Evolutionary conservation across 2,329 filamentous ascomycete species (phyloP).

Genomic region (Talaromyces sp.): DNA sequence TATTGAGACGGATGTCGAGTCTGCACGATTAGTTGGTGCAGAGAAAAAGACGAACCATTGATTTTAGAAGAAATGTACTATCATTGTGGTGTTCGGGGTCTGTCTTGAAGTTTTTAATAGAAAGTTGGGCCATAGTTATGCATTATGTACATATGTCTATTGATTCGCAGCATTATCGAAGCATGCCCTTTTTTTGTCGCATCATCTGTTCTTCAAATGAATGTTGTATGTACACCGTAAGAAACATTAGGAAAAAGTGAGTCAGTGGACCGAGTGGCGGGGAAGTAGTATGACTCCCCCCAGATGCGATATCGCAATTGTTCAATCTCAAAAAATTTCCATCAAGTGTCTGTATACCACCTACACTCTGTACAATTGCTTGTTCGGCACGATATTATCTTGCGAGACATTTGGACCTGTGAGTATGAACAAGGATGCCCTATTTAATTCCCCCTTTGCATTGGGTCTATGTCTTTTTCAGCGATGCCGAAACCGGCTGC

Average conservation of each 20-base stretch:
- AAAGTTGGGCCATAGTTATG: neutral
- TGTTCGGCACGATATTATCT: neutral
- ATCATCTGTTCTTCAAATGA: no score
- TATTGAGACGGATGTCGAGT: conserved; percentile 7
- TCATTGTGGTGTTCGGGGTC: neutral
- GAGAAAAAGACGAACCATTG: conserved; percentile 17
- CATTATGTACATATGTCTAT: neutral
- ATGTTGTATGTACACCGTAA: neutral
- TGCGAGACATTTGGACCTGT: neutral
- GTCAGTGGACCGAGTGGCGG: neutral
- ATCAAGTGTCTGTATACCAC: neutral
- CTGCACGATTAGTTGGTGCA: conserved; percentile 12
- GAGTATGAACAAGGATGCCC: neutral
- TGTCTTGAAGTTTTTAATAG: neutral
- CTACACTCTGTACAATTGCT: neutral
- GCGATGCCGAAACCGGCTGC: neutral
- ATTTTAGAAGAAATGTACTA: neutral
- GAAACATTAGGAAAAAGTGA: neutral
- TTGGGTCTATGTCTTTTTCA: neutral
- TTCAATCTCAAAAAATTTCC: neutral
- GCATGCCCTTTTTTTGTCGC: neutral
- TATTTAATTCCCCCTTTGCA: neutral
- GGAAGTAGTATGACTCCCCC: neutral
- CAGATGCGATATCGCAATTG: conserved; percentile 9
- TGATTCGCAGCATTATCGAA: neutral